phyloP scores from a whole-genome alignment of 331 rosid species.

The Malus hybrid region DNA sequence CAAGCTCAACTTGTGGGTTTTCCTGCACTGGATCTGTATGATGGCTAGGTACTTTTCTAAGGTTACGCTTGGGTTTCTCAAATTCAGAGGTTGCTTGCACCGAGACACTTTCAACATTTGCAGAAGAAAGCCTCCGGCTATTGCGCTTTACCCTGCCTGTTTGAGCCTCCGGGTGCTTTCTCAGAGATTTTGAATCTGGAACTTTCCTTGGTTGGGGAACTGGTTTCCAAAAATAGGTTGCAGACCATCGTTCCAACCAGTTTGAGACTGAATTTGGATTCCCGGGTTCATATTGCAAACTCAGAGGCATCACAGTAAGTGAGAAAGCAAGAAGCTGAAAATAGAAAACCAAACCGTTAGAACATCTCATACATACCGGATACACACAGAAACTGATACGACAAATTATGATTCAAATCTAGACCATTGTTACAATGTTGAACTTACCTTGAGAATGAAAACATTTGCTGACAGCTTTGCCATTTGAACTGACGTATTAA shows the following conservation, averaged over 20 bases:
- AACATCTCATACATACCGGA: neutral
- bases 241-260: constrained; percentile 91
- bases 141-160: constrained; percentile 55
- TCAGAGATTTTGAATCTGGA: constrained; percentile 51
- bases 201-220: constrained; percentile 65
- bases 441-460: constrained; percentile 61
- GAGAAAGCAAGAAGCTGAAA: constrained; percentile 76
- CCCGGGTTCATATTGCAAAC: constrained; percentile 44
- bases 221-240: constrained; percentile 73
- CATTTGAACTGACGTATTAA: constrained; percentile 35
- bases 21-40: constrained; percentile 56
- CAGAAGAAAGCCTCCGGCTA: constrained; percentile 49
- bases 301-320: constrained; percentile 53
- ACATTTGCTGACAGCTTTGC: constrained; percentile 48
- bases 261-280: constrained; percentile 68
- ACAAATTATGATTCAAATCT: neutral
- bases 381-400: neutral
- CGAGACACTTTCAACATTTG: constrained; percentile 43
- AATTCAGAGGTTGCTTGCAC: constrained; percentile 50
- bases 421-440: neutral
- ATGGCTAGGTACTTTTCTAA: constrained; percentile 56
- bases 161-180: constrained; percentile 62
- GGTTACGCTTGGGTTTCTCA: constrained; percentile 72
- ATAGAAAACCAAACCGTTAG: constrained; percentile 24
- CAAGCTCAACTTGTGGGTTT: constrained; percentile 85